Evolutionary conservation across 345 rosid species (phyloP).

Genomic region (Acer yangbiense): DNA sequence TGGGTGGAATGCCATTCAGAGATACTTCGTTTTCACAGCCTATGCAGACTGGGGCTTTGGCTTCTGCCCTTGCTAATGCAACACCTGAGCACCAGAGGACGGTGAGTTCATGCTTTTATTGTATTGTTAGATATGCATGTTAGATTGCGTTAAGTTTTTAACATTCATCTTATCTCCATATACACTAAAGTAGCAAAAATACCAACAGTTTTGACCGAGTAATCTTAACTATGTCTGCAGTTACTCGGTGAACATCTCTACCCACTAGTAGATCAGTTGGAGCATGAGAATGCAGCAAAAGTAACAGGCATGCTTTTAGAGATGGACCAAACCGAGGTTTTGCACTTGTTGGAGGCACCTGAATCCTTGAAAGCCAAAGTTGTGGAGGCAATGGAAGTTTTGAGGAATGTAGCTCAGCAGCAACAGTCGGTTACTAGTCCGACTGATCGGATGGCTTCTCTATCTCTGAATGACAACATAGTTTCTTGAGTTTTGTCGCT

Average conservation of each 20-base stretch:
- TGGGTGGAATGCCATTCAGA: slow-evolving; percentile 63
- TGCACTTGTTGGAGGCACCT: slow-evolving; percentile 81
- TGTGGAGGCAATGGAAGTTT: slow-evolving; percentile 69
- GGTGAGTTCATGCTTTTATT: slow-evolving; percentile 36
- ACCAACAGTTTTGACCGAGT: background rate
- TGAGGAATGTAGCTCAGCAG: slow-evolving; percentile 59
- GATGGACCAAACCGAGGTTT: slow-evolving; percentile 78
- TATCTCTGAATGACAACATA: slow-evolving; percentile 56
- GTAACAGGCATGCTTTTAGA: slow-evolving; percentile 84
- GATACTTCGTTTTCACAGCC: slow-evolving; percentile 53
- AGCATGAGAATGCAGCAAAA: slow-evolving; percentile 73
- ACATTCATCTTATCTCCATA: background rate
- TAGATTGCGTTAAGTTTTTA: background rate
- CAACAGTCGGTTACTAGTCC: slow-evolving; percentile 43
- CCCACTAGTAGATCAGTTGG: slow-evolving; percentile 72
- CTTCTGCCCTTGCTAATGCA: slow-evolving; percentile 72
- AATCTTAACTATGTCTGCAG: slow-evolving; percentile 31
- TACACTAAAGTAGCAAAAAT: background rate
- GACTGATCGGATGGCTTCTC: slow-evolving; percentile 56
- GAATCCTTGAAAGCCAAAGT: slow-evolving; percentile 78
- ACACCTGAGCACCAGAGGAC: slow-evolving; percentile 74
- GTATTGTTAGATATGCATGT: background rate
- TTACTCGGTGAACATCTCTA: slow-evolving; percentile 71
- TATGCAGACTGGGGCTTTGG: slow-evolving; percentile 54
- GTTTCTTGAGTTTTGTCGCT: slow-evolving; percentile 32